A percentile compares a stretch with the other conserved stretches of the same genome.
phyloP scores from a whole-genome alignment of 495 filamentous ascomycete genomes.

The Podospora bellae-mahoneyi region DNA sequence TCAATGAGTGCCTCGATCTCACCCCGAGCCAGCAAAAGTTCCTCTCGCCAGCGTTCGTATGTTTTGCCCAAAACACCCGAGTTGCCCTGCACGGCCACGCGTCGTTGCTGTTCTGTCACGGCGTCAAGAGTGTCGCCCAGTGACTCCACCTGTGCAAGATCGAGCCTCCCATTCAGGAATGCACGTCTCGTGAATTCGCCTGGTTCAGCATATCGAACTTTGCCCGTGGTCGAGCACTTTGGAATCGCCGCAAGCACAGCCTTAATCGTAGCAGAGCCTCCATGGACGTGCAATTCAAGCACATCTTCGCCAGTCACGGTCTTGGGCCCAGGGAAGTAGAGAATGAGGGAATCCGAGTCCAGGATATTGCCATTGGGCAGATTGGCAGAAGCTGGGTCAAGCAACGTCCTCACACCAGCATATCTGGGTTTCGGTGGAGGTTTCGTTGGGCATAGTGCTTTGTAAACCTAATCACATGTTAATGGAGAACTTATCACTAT shows the following conservation, averaged over 20 bases:
- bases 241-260: conserved; percentile 79
- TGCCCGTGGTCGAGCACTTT: conserved; percentile 23
- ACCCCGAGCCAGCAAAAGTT: conserved; percentile 75
- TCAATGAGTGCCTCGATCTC: conserved; percentile 95
- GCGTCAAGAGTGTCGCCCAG: conserved; percentile 81
- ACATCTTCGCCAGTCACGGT: conserved; percentile 92
- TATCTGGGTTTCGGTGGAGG: conserved; percentile 66
- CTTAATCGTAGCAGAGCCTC: conserved; percentile 82
- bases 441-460: conserved; percentile 64
- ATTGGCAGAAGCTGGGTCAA: conserved; percentile 51
- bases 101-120: conserved; percentile 90
- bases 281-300: conserved; percentile 89
- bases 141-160: conserved; percentile 91
- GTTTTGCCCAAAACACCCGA: conserved; percentile 65
- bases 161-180: conserved; percentile 80
- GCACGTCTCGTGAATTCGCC: conserved; percentile 94
- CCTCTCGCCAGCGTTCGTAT: conserved; percentile 80
- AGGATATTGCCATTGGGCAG: conserved; percentile 51
- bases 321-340: conserved; percentile 81
- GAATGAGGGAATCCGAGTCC: conserved; percentile 75
- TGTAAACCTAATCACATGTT: conserved; percentile 62
- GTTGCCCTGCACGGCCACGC: conserved; percentile 74
- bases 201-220: conserved; percentile 84
- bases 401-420: conserved; percentile 73
- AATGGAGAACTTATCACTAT: neutral